These are phyloP conservation scores for Pholiota adiposa DNA, from an alignment of 1,284 basidiomycete genomes.

Conservation along the genomic window DNA sequence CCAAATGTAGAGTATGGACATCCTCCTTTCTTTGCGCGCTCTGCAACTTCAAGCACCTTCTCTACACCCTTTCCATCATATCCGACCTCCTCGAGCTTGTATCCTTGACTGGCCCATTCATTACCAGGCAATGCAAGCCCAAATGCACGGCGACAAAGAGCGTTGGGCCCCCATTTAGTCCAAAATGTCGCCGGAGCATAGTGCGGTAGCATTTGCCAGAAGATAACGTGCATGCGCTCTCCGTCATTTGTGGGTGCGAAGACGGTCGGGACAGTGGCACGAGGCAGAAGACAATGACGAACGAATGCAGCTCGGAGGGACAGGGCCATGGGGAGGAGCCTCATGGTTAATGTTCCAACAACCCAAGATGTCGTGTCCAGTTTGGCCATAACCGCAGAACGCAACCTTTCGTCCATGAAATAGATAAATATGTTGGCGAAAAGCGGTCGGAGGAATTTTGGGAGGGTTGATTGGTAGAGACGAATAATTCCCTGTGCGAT, in stretches of 20 bases:
- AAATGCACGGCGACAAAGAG: not conserved
- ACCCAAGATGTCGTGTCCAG: slow-evolving; percentile 1
- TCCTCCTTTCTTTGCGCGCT: not conserved
- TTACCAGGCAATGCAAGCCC: not conserved
- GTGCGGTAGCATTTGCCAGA: slow-evolving; percentile 1
- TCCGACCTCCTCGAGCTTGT: slow-evolving; percentile 2
- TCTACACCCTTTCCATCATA: not conserved
- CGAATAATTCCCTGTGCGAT: slow-evolving; percentile 2
- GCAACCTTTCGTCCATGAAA: slow-evolving; percentile 6
- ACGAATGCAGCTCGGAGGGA: not conserved
- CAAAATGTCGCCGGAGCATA: slow-evolving; percentile 1
- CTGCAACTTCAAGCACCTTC: not conserved
- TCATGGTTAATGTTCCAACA: slow-evolving; percentile 2
- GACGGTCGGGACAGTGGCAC: not conserved
- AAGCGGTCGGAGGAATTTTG: slow-evolving; percentile 1
- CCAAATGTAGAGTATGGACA: slow-evolving; percentile 3
- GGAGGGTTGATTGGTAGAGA: slow-evolving; percentile 1
- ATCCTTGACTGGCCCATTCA: slow-evolving; percentile 1
- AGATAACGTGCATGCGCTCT: not conserved
- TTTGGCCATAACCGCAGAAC: not conserved
- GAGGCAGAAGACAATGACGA: slow-evolving; percentile 3
- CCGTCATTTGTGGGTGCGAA: not conserved
- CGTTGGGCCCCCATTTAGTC: not conserved
- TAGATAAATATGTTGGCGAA: slow-evolving; percentile 5
- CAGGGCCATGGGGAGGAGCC: slow-evolving; percentile 1